Percentiles rank a stretch among this genome's conserved stretches.
phyloP scores from a whole-genome alignment of 148 eudicot species.

The Mesembryanthemum crystallinum region DNA sequence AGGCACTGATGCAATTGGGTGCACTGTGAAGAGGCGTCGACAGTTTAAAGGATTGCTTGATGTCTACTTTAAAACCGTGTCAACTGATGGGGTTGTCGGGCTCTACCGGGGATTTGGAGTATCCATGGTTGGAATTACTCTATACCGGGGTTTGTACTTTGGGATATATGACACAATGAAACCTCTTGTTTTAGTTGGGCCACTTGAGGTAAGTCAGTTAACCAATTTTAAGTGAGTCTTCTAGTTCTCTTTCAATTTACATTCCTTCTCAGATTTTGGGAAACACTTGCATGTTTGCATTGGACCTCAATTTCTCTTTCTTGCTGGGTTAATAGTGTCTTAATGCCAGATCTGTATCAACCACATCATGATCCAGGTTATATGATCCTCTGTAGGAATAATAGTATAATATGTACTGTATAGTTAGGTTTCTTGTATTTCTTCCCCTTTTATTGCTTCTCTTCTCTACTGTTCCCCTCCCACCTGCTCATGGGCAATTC shows the following conservation, averaged over 20 bases:
- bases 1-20: slow-evolving; percentile 59
- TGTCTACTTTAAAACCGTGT: slow-evolving; percentile 79
- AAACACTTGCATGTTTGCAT: neutral
- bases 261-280: neutral
- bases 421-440: neutral
- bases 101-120: slow-evolving; percentile 94
- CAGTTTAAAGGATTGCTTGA: slow-evolving; percentile 75
- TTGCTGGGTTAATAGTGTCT: neutral
- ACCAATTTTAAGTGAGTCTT: neutral
- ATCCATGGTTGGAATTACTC: slow-evolving; percentile 89
- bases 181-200: slow-evolving; percentile 78
- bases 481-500: neutral
- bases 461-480: neutral
- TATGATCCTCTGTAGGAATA: neutral
- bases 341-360: neutral
- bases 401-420: no score
- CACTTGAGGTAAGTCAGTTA: slow-evolving; percentile 54
- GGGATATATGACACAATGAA: slow-evolving; percentile 94
- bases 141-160: slow-evolving; percentile 94
- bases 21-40: slow-evolving; percentile 42
- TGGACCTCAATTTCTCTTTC: slow-evolving; percentile 1
- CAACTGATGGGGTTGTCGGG: slow-evolving; percentile 77
- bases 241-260: neutral
- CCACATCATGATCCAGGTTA: neutral
- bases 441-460: neutral